Evolutionary conservation across 2,329 filamentous ascomycete genomes (phyloP), one percentile per base, ranked within the genome.

Genomic region (Colletotrichum sp.): DNA sequence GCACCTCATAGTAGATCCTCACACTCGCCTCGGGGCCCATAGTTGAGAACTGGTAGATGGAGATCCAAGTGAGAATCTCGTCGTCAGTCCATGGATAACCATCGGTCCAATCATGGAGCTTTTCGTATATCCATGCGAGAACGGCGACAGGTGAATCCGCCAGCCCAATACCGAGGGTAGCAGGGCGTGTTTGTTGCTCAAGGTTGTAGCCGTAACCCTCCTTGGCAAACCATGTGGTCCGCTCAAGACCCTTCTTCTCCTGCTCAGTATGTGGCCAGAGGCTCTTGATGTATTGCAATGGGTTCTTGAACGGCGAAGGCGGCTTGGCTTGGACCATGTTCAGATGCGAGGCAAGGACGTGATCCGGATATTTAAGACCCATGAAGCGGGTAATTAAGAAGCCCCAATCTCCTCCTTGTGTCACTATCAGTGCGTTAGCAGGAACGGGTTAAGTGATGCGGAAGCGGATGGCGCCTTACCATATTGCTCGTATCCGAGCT

Each of bases 41-140:
- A 0, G 86, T 89, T 10, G 91, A 93, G 64, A 95, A 95, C 81
- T 90, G 92, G 82, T 96, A 96, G 52, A 96, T 89, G 66, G 88
- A 91, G 1, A 96, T 84, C 95, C 94, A 96, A 0, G 92, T 95
- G 30, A 95, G 84, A 10, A 96, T 89, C 84, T 96, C 94, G 71
- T 96, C 94, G 77, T 95, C 92, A 0, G 91, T 93, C 94, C 94
- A 96, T 0, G 90, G 86, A 80, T 95, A 95, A 1, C 79, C 80
- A 79, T 96, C 94, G 0, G 92, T 92, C 95, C 94, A 96, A 79
- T 94, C 92, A 78, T 93, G 91, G 49, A 96, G 85, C 82, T 96
- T 96, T 84, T 96, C 95, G 78, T 94, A 94, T 39, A 96, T 92
- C 95, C 95, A 97, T 0, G 94, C 91, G 2, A 96, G 86, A 5